These are phyloP conservation scores for Sphaerulina populicola DNA, from an alignment of 2,329 filamentous ascomycete genomes.

Conservation along the genomic window DNA sequence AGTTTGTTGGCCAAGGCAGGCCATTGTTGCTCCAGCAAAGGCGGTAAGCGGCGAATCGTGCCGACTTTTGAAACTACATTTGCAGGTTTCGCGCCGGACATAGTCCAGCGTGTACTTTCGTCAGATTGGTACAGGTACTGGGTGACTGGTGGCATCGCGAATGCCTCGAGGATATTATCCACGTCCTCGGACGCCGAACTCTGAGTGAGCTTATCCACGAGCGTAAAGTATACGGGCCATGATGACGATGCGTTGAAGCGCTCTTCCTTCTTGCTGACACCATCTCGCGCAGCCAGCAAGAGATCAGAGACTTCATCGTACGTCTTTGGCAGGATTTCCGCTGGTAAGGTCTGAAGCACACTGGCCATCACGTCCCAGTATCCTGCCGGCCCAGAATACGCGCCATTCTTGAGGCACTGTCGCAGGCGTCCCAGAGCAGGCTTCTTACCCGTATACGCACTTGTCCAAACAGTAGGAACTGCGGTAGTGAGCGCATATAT, in stretches of 20 bases:
- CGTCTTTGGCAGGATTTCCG: slow-evolving; percentile 47
- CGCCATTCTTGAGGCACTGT: slow-evolving; percentile 71
- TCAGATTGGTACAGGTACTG: slow-evolving; percentile 46
- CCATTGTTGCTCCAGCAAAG: slow-evolving; percentile 53
- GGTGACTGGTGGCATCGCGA: slow-evolving; percentile 46
- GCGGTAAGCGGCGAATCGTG: slow-evolving; percentile 15
- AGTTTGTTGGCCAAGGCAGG: slow-evolving; percentile 52
- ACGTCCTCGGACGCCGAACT: slow-evolving; percentile 39
- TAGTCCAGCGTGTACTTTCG: slow-evolving; percentile 44
- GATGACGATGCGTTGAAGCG: slow-evolving; percentile 58
- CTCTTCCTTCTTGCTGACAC: slow-evolving; percentile 67
- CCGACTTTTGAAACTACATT: slow-evolving; percentile 35
- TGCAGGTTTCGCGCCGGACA: slow-evolving; percentile 40
- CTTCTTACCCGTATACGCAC: slow-evolving; percentile 52
- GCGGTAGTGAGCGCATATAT: slow-evolving; percentile 57
- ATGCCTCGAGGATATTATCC: slow-evolving; percentile 39
- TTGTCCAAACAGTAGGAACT: slow-evolving; percentile 66
- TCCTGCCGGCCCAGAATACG: slow-evolving; percentile 61
- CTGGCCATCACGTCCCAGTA: slow-evolving; percentile 65
- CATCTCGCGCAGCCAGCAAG: slow-evolving; percentile 59
- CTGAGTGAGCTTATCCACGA: slow-evolving; percentile 39
- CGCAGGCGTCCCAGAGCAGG: slow-evolving; percentile 52
- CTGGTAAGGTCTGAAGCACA: slow-evolving; percentile 52
- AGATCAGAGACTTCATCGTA: slow-evolving; percentile 52
- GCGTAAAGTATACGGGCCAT: slow-evolving; percentile 67